Evolutionary conservation across 306 rosid genomes (phyloP), one percentile per base, ranked within the genome.

Genomic region (Quercus bicolor): DNA sequence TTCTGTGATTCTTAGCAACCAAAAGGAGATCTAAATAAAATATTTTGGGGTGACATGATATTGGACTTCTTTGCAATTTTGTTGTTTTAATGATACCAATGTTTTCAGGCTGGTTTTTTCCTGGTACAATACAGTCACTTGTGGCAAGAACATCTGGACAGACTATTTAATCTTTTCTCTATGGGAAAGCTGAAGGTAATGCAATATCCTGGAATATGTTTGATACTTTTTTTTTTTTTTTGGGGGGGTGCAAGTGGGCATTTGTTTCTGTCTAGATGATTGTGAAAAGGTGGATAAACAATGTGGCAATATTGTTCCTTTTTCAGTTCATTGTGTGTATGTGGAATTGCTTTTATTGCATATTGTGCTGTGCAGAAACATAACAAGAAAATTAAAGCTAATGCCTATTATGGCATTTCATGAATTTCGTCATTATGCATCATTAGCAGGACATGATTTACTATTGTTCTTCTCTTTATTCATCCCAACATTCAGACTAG

Each of bases 141-240:
- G 76, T 95, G 95, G 95, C 98, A 91, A 84, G 89, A 86, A 77
- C 98, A 95, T 88, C 88, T 95, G 85, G 92, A 95, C 79, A 87
- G 8, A 79, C 85, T 95, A 51, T 70, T 87, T 84, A 19, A 88
- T 76, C 90, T 95, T 64, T 81, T 85, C 90, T 87, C 95, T 11
- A 15, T 2, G 56, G 95, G 96, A 78, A 92, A 91, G 86, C 87
- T 94, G 66, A 92, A 92, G 98, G 98, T 91, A 84, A 76, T 75
- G 74, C 76, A 64, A 45, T 16, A 29, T 29, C 16, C 73, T 72
- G 66, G 6, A 4, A 53, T 66, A 65, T 78, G 64, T 37, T 28
- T 71, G 54, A 5, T 65, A 7, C 8, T 5, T 65, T 24, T 65
- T 0, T 31, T 28, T 31, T 33, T 33, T 5, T 28, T 0, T 2